phyloP scores from a whole-genome alignment of 2,329 filamentous ascomycete species.

The Chaetomiaceae sp. region DNA sequence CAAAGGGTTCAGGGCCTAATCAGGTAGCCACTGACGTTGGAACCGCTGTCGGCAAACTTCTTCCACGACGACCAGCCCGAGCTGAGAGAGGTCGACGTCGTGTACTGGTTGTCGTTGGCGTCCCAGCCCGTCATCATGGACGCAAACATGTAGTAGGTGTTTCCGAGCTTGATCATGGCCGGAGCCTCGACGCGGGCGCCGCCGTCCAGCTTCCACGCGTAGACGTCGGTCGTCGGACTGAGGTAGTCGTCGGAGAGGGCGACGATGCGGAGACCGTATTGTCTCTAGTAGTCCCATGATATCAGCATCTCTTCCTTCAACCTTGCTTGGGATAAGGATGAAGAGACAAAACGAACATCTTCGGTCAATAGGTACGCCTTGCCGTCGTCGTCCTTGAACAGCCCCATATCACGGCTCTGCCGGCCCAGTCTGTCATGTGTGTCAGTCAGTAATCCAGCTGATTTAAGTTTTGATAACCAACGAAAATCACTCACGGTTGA shows the following conservation, averaged over 20 bases:
- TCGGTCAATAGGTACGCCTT: slow-evolving; percentile 58
- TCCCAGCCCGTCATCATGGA: slow-evolving; percentile 51
- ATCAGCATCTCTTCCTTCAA: too few relatives aligned
- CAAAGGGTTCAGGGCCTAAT: too few relatives aligned
- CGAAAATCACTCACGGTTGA: not conserved
- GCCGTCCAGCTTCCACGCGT: slow-evolving; percentile 39
- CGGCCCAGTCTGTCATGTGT: slow-evolving; percentile 20
- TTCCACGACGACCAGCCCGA: slow-evolving; percentile 7
- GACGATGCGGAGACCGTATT: slow-evolving; percentile 54
- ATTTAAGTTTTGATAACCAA: not conserved
- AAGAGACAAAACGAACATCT: slow-evolving; percentile 42
- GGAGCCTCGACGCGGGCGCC: slow-evolving; percentile 55
- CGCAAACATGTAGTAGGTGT: slow-evolving; percentile 64
- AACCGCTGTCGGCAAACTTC: slow-evolving; percentile 9
- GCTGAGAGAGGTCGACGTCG: not conserved
- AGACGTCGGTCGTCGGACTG: slow-evolving; percentile 35
- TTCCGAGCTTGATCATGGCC: slow-evolving; percentile 56
- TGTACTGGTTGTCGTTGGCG: slow-evolving; percentile 53
- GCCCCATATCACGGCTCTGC: slow-evolving; percentile 53
- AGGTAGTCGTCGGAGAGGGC: slow-evolving; percentile 54
- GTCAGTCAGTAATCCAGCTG: slow-evolving; percentile 1
- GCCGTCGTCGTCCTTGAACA: slow-evolving; percentile 59
- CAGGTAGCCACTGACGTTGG: slow-evolving; percentile 14
- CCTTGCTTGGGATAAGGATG: not conserved
- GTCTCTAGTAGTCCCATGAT: slow-evolving; percentile 36